A percentile compares a stretch with the other conserved stretches of the same genome.
These are phyloP conservation scores for Lactuca sativa DNA, from an alignment of 129 eudicot genomes.

Conservation along the genomic window DNA sequence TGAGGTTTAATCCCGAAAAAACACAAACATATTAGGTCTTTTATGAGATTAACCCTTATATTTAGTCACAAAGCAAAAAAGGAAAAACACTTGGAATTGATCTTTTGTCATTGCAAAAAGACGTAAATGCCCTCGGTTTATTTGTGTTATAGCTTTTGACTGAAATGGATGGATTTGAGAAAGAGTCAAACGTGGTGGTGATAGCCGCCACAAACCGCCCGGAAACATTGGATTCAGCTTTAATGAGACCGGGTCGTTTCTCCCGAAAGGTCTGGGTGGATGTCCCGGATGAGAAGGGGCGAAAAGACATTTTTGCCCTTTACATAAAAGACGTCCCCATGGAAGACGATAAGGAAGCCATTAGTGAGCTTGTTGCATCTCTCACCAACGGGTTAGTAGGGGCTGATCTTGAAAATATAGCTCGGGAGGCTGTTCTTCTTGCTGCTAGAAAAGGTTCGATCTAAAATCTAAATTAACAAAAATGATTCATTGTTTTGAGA, in stretches of 20 bases:
- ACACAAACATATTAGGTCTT: too few species aligned
- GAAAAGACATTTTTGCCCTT: conserved; percentile 43
- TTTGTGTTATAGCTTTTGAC: conserved; percentile 40
- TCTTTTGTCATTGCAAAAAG: too few species aligned
- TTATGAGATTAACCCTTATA: too few species aligned
- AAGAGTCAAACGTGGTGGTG: conserved; percentile 47
- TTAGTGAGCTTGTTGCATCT: conserved; percentile 37
- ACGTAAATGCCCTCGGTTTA: too few species aligned
- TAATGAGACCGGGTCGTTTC: conserved; percentile 55
- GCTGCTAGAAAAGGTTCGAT: conserved; percentile 50
- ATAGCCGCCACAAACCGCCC: conserved; percentile 65
- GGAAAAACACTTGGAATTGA: too few species aligned
- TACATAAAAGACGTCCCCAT: conserved; percentile 35
- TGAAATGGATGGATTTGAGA: conserved; percentile 61
- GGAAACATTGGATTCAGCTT: conserved; percentile 49
- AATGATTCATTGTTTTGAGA: background rate
- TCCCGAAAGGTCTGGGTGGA: conserved; percentile 46
- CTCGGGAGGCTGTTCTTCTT: conserved; percentile 47
- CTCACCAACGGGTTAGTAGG: conserved; percentile 55
- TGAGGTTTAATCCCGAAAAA: too few species aligned
- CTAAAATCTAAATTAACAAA: background rate
- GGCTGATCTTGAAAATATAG: conserved; percentile 56
- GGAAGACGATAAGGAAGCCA: conserved; percentile 36
- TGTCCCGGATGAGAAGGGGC: conserved; percentile 42
- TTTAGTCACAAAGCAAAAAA: too few species aligned